Conservation (phyloP, 768 basidiomycete species). For the Macrolepiota dolichaula region DNA sequence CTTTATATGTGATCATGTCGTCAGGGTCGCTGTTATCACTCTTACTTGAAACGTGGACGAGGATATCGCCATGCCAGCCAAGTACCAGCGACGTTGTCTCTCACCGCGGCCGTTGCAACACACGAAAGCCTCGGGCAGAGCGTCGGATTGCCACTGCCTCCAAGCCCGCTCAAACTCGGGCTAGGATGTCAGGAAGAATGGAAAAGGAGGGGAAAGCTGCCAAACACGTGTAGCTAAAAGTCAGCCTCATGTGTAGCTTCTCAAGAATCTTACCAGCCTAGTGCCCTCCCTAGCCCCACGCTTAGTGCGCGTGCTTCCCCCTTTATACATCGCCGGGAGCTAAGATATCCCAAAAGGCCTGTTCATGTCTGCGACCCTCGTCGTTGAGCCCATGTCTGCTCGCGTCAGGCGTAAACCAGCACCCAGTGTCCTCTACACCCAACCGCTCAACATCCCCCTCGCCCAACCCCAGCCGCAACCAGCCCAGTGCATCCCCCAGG, state of each 20-base stretch:
- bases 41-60: neutral
- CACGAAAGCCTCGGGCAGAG: neutral
- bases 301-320: neutral
- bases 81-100: neutral
- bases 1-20: neutral
- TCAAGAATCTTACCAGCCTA: neutral
- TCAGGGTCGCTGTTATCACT: too few relatives aligned
- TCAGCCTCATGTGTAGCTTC: constrained; percentile 12
- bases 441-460: neutral
- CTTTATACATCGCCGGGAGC: neutral
- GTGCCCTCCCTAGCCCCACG: neutral
- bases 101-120: neutral
- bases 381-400: neutral
- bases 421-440: constrained; percentile 28
- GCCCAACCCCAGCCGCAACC: neutral
- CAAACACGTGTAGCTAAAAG: constrained; percentile 8
- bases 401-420: constrained; percentile 55
- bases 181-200: too few relatives aligned
- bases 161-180: too few relatives aligned
- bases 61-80: neutral
- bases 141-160: neutral
- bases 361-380: neutral
- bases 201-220: neutral
- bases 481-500: neutral
- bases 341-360: neutral